These are phyloP conservation scores for Bertia moriformis DNA, from an alignment of 2,329 filamentous ascomycete genomes.

Conservation along the genomic window DNA sequence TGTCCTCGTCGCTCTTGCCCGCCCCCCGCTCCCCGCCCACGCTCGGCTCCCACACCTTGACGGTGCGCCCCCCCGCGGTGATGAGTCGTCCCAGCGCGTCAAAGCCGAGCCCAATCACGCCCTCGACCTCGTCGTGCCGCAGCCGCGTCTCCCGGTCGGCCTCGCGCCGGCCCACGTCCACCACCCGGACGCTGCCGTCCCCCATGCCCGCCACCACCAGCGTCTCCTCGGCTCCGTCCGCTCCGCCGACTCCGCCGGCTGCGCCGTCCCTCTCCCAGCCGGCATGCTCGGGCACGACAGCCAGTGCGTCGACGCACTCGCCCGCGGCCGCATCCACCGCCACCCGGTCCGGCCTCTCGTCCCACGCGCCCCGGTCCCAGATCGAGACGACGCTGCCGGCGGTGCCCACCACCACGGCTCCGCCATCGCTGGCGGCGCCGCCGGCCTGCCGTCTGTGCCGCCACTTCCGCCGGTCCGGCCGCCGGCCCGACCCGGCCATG, in stretches of 20 bases:
- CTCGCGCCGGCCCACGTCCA: slow-evolving; percentile 59
- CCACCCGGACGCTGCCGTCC: slow-evolving; percentile 65
- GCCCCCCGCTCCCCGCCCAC: slow-evolving; percentile 34
- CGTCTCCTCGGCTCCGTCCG: no score
- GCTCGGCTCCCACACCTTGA: slow-evolving; percentile 81
- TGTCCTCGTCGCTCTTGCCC: slow-evolving; percentile 26
- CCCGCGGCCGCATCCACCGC: slow-evolving; percentile 56
- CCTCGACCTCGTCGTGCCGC: slow-evolving; percentile 74
- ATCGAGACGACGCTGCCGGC: slow-evolving; percentile 72
- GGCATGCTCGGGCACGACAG: slow-evolving; percentile 55
- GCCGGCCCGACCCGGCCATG: slow-evolving; percentile 61
- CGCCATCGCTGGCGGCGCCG: slow-evolving; percentile 46
- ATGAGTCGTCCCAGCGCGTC: slow-evolving; percentile 79
- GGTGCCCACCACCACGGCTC: slow-evolving; percentile 62
- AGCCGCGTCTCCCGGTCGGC: slow-evolving; percentile 53
- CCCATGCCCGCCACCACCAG: slow-evolving; percentile 70
- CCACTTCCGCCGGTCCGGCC: slow-evolving; percentile 38
- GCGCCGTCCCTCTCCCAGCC: slow-evolving; percentile 46
- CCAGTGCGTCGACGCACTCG: slow-evolving; percentile 70
- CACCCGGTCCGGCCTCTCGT: slow-evolving; percentile 83
- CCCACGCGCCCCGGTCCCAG: slow-evolving; percentile 91
- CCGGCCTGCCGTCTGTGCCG: no score
- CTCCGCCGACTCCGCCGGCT: no score
- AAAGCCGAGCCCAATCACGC: slow-evolving; percentile 68
- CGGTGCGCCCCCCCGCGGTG: slow-evolving; percentile 67